Conservation (phyloP, 2,329 filamentous ascomycete genomes). For the Shiraia sp. region DNA sequence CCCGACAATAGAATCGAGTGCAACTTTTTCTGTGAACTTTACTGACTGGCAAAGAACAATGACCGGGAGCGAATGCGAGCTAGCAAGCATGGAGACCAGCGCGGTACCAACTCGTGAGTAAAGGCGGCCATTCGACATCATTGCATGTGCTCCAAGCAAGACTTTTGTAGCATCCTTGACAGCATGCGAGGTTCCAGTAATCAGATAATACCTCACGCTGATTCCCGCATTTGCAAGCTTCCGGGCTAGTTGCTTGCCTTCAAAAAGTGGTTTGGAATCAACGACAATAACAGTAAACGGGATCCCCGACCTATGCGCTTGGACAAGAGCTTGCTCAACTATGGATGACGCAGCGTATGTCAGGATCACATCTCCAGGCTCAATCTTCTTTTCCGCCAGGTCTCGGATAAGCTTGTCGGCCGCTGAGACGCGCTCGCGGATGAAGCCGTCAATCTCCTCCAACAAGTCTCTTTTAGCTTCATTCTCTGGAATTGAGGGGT, state of each 20-base stretch:
- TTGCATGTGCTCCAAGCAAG: slow-evolving; percentile 82
- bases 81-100: slow-evolving; percentile 81
- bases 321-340: slow-evolving; percentile 78
- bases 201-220: slow-evolving; percentile 77
- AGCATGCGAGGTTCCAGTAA: slow-evolving; percentile 75
- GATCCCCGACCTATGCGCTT: slow-evolving; percentile 70
- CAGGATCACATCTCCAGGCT: slow-evolving; percentile 78
- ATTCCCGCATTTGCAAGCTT: slow-evolving; percentile 71
- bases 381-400: slow-evolving; percentile 74
- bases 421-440: slow-evolving; percentile 84
- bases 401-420: slow-evolving; percentile 84
- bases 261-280: slow-evolving; percentile 73
- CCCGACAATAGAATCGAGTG: slow-evolving; percentile 87
- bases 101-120: slow-evolving; percentile 88
- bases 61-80: slow-evolving; percentile 75
- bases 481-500: slow-evolving; percentile 80
- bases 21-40: slow-evolving; percentile 90
- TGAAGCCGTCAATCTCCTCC: slow-evolving; percentile 83
- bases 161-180: slow-evolving; percentile 73
- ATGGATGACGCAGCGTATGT: slow-evolving; percentile 86
- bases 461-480: slow-evolving; percentile 80
- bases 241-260: slow-evolving; percentile 72
- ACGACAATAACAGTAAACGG: slow-evolving; percentile 83
- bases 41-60: slow-evolving; percentile 91
- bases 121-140: slow-evolving; percentile 92